These are phyloP conservation scores for Dendryphion nanum DNA, from an alignment of 2,329 filamentous ascomycete species.

Conservation along the genomic window DNA sequence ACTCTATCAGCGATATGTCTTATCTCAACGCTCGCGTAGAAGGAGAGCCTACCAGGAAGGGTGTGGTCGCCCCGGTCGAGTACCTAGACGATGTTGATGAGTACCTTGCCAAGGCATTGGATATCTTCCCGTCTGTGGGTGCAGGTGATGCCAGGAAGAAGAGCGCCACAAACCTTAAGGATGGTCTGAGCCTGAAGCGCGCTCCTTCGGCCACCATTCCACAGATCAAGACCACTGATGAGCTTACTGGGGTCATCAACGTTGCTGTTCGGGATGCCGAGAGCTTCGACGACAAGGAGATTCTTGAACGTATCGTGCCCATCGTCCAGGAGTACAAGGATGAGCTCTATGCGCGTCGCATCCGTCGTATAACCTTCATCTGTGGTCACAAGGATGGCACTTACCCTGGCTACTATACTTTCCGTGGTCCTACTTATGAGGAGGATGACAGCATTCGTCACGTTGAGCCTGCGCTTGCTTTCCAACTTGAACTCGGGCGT, in stretches of 20 bases:
- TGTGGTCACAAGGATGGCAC: conserved; percentile 92
- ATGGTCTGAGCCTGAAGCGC: conserved; percentile 62
- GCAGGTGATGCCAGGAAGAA: conserved; percentile 59
- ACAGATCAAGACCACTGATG: conserved; percentile 60
- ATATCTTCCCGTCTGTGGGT: conserved; percentile 67
- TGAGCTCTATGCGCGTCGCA: conserved; percentile 75
- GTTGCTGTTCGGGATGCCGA: conserved; percentile 89
- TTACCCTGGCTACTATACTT: conserved; percentile 97
- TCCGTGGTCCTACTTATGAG: conserved; percentile 84
- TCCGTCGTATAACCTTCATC: conserved; percentile 93
- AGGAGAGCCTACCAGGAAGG: conserved; percentile 77
- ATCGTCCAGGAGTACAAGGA: conserved; percentile 80
- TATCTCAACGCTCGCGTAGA: conserved; percentile 74
- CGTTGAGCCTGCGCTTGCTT: conserved; percentile 91
- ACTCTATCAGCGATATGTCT: conserved; percentile 95
- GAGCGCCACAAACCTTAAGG: conserved; percentile 42
- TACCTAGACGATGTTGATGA: conserved; percentile 96
- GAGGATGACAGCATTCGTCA: conserved; percentile 97
- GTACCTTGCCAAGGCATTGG: conserved; percentile 76
- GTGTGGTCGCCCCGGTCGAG: conserved; percentile 89
- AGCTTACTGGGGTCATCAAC: conserved; percentile 89
- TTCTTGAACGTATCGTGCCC: conserved; percentile 69
- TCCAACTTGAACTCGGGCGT: conserved; percentile 95
- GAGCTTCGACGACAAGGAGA: conserved; percentile 76
- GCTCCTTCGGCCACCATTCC: conserved; percentile 47